Percentiles rank a stretch among this genome's conserved stretches.
phyloP scores from a whole-genome alignment of 2,329 filamentous ascomycete genomes.

The Colletotrichum noveboracense region DNA sequence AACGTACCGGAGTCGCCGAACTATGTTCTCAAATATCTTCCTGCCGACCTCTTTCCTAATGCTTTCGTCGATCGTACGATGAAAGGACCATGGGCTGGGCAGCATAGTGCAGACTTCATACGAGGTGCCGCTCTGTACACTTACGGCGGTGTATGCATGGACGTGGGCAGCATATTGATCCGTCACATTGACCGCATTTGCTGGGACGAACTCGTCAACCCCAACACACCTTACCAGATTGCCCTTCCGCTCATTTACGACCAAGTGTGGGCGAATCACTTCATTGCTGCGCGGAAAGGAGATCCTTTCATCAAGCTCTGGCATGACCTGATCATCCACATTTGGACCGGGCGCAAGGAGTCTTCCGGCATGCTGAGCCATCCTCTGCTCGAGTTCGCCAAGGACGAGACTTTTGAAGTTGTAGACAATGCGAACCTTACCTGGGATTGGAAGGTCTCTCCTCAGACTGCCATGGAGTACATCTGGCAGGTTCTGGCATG shows the following conservation, averaged over 20 bases:
- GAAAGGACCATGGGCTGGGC: slow-evolving; percentile 45
- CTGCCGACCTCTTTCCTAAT: slow-evolving; percentile 39
- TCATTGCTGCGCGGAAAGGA: slow-evolving; percentile 45
- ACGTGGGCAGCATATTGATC: slow-evolving; percentile 46
- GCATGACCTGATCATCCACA: slow-evolving; percentile 39
- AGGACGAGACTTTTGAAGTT: slow-evolving; percentile 21
- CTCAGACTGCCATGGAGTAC: slow-evolving; percentile 34
- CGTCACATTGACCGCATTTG: slow-evolving; percentile 45
- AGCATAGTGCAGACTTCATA: slow-evolving; percentile 52
- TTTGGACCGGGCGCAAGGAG: slow-evolving; percentile 39
- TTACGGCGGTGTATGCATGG: slow-evolving; percentile 49
- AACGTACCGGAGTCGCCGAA: slow-evolving; percentile 37
- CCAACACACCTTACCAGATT: slow-evolving; percentile 35
- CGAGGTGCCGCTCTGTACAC: slow-evolving; percentile 44
- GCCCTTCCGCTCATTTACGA: slow-evolving; percentile 25
- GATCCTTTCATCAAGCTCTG: slow-evolving; percentile 49
- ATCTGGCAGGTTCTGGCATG: slow-evolving; percentile 33
- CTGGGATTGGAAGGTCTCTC: slow-evolving; percentile 25
- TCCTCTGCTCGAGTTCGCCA: slow-evolving; percentile 29
- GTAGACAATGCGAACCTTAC: slow-evolving; percentile 23
- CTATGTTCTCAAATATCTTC: slow-evolving; percentile 38
- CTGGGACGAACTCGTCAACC: slow-evolving; percentile 44
- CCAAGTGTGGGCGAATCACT: slow-evolving; percentile 42
- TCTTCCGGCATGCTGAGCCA: slow-evolving; percentile 35
- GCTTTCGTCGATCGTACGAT: slow-evolving; percentile 47